A percentile compares a stretch with the other conserved stretches of the same genome.
phyloP scores from a whole-genome alignment of 2,329 filamentous ascomycete species.

The Aspergillus sp. region DNA sequence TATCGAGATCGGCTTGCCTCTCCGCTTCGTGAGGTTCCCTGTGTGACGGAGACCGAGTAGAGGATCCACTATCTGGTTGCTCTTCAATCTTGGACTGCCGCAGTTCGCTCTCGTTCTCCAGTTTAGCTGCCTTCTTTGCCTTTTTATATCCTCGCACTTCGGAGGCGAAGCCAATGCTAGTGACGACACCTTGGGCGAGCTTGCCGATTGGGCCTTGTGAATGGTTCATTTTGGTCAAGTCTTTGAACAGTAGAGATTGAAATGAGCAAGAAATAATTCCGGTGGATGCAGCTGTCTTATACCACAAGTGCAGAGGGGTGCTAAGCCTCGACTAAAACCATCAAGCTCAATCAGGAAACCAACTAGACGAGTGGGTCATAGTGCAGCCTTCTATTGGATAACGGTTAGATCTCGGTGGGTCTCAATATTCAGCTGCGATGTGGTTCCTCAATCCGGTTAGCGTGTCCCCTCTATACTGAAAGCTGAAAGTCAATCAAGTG shows the following conservation, averaged over 20 bases:
- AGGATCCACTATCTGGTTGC: background rate
- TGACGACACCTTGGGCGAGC: constrained; percentile 21
- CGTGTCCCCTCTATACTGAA: background rate
- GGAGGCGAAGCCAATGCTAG: constrained; percentile 28
- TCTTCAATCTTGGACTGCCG: background rate
- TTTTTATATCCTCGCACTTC: constrained; percentile 22
- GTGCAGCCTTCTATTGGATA: background rate
- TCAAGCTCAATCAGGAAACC: background rate
- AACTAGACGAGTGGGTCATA: background rate
- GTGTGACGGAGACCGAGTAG: background rate
- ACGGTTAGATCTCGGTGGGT: background rate
- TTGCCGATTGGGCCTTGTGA: background rate
- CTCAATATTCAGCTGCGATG: background rate
- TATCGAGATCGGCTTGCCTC: background rate
- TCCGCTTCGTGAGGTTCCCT: background rate
- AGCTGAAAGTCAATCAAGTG: no score
- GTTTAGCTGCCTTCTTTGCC: constrained; percentile 3
- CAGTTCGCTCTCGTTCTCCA: background rate
- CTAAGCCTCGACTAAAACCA: background rate
- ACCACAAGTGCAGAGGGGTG: background rate
- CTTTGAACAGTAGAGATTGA: no score
- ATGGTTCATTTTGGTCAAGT: background rate
- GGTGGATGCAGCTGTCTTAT: background rate
- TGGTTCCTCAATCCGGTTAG: background rate
- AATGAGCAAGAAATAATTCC: no score